Evolutionary conservation across 805 yeast genomes (phyloP), one percentile per base, ranked within the genome.

Genomic region (Hanseniaspora mollemarum): DNA sequence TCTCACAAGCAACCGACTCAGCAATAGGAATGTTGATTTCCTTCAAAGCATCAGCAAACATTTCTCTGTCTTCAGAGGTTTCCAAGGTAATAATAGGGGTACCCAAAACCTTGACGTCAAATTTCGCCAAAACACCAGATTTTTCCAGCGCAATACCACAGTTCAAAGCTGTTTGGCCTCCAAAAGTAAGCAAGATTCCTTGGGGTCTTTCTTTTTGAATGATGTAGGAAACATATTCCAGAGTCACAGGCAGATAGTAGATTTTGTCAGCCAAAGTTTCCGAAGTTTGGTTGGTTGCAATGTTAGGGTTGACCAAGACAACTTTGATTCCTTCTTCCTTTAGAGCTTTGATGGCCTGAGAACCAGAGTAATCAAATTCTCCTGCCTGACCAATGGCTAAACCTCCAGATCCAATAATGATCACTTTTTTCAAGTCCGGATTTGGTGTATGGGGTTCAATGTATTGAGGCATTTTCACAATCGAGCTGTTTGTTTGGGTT

Each of bases 351-450:
- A 92, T 92, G 54, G 98, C 98, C 71, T 92, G 98, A 51, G 96
- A 87, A 63, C 98, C 98, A 42, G 96, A 87, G 71, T 92, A 92
- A 68, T 92, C 98, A 63, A 92, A 92, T 71, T 92, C 98, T 69
- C 98, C 98, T 56, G 98, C 98, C 73, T 92, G 98, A 58, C 98
- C 98, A 65, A 92, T 92, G 52, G 95, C 85, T 61, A 92, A 75
- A 66, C 98, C 98, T 73, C 98, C 98, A 48, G 96, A 88, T 62
- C 98, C 98, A 62, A 92, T 77, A 53, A 87, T 90, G 58, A 87
- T 77, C 29, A 87, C 96, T 48, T 62, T 60, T 15, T 64, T 57
- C 43, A 65, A 52, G 54, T 64, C 61, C 9, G 67, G 67, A 21
- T 58, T 58, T 8, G 36, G 28, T n/a, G 36, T 33, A 32, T 46